Evolutionary conservation across 2,329 filamentous ascomycete genomes (phyloP).

Genomic region (Curvularia sp.): DNA sequence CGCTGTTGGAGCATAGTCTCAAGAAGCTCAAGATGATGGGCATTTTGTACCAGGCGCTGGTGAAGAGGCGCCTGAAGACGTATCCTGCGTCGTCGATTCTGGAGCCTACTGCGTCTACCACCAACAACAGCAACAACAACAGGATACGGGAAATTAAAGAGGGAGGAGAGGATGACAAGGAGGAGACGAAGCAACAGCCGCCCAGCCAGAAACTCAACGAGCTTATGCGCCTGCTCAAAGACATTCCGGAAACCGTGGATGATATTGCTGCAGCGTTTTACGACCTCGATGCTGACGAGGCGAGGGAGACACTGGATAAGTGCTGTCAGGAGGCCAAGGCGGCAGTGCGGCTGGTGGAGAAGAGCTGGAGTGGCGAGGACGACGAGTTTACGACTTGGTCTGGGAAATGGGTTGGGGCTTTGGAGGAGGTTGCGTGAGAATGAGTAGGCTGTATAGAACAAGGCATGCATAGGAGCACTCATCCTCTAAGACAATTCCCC

Average conservation of each 20-base stretch:
- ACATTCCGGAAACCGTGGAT: slow-evolving; percentile 71
- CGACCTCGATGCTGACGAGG: slow-evolving; percentile 65
- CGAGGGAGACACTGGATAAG: slow-evolving; percentile 64
- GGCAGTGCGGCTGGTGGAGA: slow-evolving; percentile 62
- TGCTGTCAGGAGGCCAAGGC: slow-evolving; percentile 67
- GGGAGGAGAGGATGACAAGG: background rate
- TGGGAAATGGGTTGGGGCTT: slow-evolving; percentile 60
- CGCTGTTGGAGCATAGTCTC: slow-evolving; percentile 68
- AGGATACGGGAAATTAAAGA: background rate
- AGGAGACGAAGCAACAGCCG: slow-evolving; percentile 1
- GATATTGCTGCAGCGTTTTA: slow-evolving; percentile 77
- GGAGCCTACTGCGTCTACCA: slow-evolving; percentile 1
- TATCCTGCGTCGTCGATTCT: slow-evolving; percentile 46
- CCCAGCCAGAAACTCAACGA: slow-evolving; percentile 58
- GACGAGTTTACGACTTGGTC: slow-evolving; percentile 84
- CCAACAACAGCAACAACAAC: background rate
- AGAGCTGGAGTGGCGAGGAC: slow-evolving; percentile 67
- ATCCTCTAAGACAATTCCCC: too few species aligned
- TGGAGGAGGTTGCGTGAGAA: slow-evolving; percentile 47
- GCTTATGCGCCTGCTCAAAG: slow-evolving; percentile 62
- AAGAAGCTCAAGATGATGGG: slow-evolving; percentile 71
- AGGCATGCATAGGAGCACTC: too few species aligned
- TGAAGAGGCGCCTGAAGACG: slow-evolving; percentile 72
- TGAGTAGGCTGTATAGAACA: too few species aligned
- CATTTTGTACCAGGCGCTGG: slow-evolving; percentile 72